Conservation (phyloP, 2,329 filamentous ascomycete species). For the Aspergillus fijiensis region DNA sequence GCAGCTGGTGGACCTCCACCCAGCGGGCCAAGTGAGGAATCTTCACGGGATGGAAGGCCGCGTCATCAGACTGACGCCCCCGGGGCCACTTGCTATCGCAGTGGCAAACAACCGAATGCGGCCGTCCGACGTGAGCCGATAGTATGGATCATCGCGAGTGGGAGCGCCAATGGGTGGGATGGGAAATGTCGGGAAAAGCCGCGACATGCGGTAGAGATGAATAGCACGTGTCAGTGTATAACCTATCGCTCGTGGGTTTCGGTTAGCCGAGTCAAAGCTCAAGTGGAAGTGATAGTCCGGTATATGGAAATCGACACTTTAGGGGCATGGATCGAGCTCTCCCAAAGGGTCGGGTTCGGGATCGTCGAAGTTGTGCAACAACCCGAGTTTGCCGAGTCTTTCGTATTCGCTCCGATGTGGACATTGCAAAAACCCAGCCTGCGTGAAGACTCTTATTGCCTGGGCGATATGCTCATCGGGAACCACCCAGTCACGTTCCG, state of each 20-base stretch:
- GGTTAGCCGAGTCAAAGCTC: neutral
- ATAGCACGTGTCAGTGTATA: too few species aligned
- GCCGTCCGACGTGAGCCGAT: neutral
- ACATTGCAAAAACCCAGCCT: too few species aligned
- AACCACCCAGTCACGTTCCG: too few species aligned
- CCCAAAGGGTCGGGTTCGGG: too few species aligned
- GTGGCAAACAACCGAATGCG: neutral
- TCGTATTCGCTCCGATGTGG: too few species aligned
- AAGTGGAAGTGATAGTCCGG: neutral
- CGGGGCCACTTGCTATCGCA: neutral
- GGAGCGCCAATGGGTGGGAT: neutral
- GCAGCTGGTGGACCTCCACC: neutral
- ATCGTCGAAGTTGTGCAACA: too few species aligned
- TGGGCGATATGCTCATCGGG: too few species aligned
- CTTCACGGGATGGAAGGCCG: neutral
- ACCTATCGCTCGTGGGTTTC: too few species aligned
- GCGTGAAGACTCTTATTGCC: too few species aligned
- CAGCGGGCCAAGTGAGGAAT: neutral
- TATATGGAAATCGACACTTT: neutral
- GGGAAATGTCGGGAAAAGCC: neutral
- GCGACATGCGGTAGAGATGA: neutral
- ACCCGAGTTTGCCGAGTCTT: too few species aligned
- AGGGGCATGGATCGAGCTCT: neutral
- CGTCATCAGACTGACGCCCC: neutral
- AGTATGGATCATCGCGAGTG: neutral